A percentile compares a stretch with the other conserved stretches of the same genome.
phyloP scores from a whole-genome alignment of 2,329 filamentous ascomycete genomes.

The Coniella lustricola region DNA sequence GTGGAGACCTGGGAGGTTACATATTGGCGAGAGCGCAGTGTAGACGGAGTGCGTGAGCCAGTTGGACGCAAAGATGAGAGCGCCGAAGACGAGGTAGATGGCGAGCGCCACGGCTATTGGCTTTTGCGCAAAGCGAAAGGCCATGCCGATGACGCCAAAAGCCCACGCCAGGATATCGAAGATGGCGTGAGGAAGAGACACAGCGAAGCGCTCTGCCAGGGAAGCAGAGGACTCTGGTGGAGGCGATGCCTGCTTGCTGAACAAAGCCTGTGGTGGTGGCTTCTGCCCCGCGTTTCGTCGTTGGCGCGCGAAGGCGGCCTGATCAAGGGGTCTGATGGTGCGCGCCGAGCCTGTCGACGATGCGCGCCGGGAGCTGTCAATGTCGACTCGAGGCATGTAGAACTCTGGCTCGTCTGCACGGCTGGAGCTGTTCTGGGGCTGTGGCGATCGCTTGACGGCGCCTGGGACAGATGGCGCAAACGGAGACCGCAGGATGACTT shows the following conservation, averaged over 20 bases:
- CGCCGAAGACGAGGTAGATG: conserved; percentile 52
- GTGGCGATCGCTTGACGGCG: conserved; percentile 26
- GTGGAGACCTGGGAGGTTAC: conserved; percentile 59
- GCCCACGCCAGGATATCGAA: conserved; percentile 40
- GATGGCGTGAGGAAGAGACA: conserved; percentile 31
- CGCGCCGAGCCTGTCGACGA: conserved; percentile 27
- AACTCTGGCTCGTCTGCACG: conserved; percentile 44
- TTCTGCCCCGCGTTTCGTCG: conserved; percentile 19
- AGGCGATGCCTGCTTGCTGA: conserved; percentile 14
- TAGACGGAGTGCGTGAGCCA: conserved; percentile 55
- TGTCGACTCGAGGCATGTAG: conserved; percentile 43
- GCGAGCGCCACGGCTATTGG: conserved; percentile 56
- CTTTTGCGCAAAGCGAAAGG: conserved; percentile 56
- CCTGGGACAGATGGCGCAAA: conserved; percentile 47
- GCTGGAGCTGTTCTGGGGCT: conserved; percentile 22
- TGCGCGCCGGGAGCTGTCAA: conserved; percentile 30
- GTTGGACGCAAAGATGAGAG: conserved; percentile 52
- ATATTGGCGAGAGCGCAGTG: conserved; percentile 60
- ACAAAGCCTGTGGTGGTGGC: background rate
- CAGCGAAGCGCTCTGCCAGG: conserved; percentile 26
- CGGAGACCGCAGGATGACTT: conserved; percentile 46
- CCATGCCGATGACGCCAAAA: conserved; percentile 49
- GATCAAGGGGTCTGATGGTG: conserved; percentile 26
- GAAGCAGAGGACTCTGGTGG: conserved; percentile 11
- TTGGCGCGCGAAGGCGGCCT: conserved; percentile 19